Conservation (phyloP, 1,139 yeast genomes). For the Debaryomyces psychrophilus region DNA sequence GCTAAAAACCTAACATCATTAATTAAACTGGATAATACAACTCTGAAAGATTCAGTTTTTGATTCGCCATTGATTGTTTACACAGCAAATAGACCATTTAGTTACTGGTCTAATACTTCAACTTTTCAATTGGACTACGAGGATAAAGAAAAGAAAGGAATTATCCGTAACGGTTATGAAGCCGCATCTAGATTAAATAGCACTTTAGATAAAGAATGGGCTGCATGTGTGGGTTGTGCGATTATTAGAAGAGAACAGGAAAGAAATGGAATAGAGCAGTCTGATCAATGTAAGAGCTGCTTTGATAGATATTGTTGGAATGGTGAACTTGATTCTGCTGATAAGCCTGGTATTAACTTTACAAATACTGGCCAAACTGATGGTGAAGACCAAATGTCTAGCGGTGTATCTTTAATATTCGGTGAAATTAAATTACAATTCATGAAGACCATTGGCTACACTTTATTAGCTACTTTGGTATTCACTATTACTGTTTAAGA, state of each 20-base stretch:
- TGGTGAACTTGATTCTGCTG: constrained; percentile 42
- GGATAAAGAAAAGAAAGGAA: constrained; percentile 56
- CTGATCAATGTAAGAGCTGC: constrained; percentile 75
- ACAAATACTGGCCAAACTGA: constrained; percentile 51
- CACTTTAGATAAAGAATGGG: constrained; percentile 70
- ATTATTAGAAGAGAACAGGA: constrained; percentile 81
- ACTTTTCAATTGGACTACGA: constrained; percentile 70
- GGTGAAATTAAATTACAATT: constrained; percentile 10
- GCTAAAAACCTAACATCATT: constrained; percentile 63
- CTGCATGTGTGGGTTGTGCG: constrained; percentile 87
- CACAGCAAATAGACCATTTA: constrained; percentile 75
- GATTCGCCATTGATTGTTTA: constrained; percentile 78
- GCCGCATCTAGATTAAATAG: constrained; percentile 71
- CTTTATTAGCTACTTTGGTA: constrained; percentile 16
- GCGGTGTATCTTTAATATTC: constrained; percentile 17
- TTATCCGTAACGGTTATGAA: constrained; percentile 82
- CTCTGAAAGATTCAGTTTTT: constrained; percentile 20
- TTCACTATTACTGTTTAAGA: constrained; percentile 8
- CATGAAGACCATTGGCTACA: constrained; percentile 17
- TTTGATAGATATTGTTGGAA: constrained; percentile 84
- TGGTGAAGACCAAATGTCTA: constrained; percentile 29
- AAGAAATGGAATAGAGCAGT: constrained; percentile 61
- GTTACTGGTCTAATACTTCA: constrained; percentile 68
- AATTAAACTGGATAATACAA: constrained; percentile 12
- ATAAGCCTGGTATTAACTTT: constrained; percentile 40